Base-by-base conservation (phyloP, 1,139 yeast genomes). In the Geotrichum fermentans region DNA sequence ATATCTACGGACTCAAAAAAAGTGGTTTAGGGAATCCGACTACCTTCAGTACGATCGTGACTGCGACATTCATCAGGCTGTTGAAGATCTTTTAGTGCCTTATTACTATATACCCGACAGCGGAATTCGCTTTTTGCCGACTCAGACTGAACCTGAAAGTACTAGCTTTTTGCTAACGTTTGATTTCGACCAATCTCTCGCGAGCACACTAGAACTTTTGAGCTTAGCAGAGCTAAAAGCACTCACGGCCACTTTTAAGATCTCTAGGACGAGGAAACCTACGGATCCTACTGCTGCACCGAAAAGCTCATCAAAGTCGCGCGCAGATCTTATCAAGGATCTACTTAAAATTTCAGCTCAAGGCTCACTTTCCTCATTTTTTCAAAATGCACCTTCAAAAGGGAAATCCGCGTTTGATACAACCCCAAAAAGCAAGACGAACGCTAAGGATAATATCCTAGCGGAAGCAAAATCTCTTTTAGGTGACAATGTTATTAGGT, bases 21-120 rank as follows among this genome's bases (percentile, higher is more conserved):
- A 45, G 18, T 47, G 51, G 51, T 47, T 47, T 34, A 37, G 38
- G 22, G 40, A 34, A 33, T 36, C 40, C 2, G 51, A 47, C 17
- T 47, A 47, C 18, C 4, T 21, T 8, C 51, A 47, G 32, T 47
- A 47, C 14, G 44, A 42, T 20, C 40, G 43, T 2, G 51, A 47
- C 28, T 47, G 51, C 29, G 44, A 47, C 21, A 30, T 47, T 8
- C 8, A 17, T 5, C 36, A 38, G 13, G 47, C 51, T 20, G 35
- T 47, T 7, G 44, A 36, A 13, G 40, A 43, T 26, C 17, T 43
- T 6, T 37, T 30, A 6, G 35, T 32, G 13, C 37, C 50, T 3
- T 47, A 36, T 16, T 17, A 47, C 3, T 47, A 36, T 22, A 41
- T 40, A 2, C 34, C 43, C 1, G 50, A 47, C 16, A 35, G 22